Conservation (phyloP, 805 yeast genomes). For the Hanseniaspora mollemarum region DNA sequence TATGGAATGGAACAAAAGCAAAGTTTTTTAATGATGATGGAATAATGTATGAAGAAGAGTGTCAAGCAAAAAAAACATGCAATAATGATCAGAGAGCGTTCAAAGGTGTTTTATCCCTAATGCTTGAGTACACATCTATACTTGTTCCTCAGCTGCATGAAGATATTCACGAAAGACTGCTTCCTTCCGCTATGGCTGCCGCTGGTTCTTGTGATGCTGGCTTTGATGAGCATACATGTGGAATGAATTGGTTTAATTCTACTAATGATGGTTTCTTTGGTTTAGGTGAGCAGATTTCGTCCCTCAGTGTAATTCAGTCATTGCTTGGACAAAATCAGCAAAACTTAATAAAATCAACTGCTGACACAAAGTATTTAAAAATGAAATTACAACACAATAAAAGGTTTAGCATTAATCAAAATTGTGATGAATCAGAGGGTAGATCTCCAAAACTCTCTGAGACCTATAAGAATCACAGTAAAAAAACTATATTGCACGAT, state of each 20-base stretch:
- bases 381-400: too few species aligned
- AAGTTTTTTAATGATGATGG: conserved; percentile 39
- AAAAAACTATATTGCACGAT: too few species aligned
- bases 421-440: too few species aligned
- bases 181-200: conserved; percentile 51
- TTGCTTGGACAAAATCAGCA: conserved; percentile 24
- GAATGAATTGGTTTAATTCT: conserved; percentile 47
- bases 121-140: conserved; percentile 45
- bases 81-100: conserved; percentile 69
- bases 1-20: conserved; percentile 37
- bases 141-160: conserved; percentile 41
- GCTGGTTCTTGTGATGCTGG: conserved; percentile 67
- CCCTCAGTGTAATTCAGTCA: conserved; percentile 51
- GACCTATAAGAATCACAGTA: too few species aligned
- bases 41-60: conserved; percentile 51
- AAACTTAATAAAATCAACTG: not conserved
- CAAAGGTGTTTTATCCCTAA: conserved; percentile 53
- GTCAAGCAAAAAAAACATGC: conserved; percentile 44
- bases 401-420: too few species aligned
- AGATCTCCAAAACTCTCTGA: too few species aligned
- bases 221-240: conserved; percentile 63
- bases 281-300: conserved; percentile 67
- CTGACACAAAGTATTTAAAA: not conserved
- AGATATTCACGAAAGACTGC: conserved; percentile 33
- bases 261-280: conserved; percentile 59